Evolutionary conservation across 2,329 filamentous ascomycete genomes (phyloP), one percentile per base, ranked within the genome.

Genomic region (Colletotrichum lupini): DNA sequence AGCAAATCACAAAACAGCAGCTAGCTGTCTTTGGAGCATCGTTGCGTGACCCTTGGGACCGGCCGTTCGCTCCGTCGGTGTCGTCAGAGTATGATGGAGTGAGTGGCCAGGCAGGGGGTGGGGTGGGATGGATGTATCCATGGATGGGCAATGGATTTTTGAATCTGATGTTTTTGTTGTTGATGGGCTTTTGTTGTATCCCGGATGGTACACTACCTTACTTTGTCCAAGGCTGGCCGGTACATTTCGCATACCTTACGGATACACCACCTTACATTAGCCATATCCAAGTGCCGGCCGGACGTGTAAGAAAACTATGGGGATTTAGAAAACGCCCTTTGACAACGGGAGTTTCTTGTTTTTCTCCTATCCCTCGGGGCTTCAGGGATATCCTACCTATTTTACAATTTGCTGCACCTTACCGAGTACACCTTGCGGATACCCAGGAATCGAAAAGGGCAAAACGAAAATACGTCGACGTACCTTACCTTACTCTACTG

Each of bases 11-110:
- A 53, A 68, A 68, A 35, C 37, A 35, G 42, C 22, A 55, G 32
- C 37, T 58, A 53, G 52, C 57, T 68, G 42, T 26, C 58, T 30
- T 55, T 42, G 69, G 49, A 55, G 32, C 37, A 42, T 72, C 35
- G n/a, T 49, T 53, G 60, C 60, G 60, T 49, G 42, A 56, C 35
- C 37, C 49, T 63, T 22, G 16, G 30, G 49, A 58, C 22, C 52
- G 60, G 52, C 53, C 67, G 67, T 64, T 63, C 52, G 52, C 42
- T 35, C 42, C 62, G 62, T 65, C 46, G 49, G 49, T 61, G 42
- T 61, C 57, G 66, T 68, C 58, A 28, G 46, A 63, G 49, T 49
- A 49, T 19, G 42, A 49, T 49, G 42, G 37, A 19, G 16, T 42
- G 37, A 42, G 37, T 42, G 5, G 14, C 35, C 37, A 16, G 26